phyloP scores from a whole-genome alignment of 2,329 filamentous ascomycete species.

The Graphiopsis chlorocephala region DNA sequence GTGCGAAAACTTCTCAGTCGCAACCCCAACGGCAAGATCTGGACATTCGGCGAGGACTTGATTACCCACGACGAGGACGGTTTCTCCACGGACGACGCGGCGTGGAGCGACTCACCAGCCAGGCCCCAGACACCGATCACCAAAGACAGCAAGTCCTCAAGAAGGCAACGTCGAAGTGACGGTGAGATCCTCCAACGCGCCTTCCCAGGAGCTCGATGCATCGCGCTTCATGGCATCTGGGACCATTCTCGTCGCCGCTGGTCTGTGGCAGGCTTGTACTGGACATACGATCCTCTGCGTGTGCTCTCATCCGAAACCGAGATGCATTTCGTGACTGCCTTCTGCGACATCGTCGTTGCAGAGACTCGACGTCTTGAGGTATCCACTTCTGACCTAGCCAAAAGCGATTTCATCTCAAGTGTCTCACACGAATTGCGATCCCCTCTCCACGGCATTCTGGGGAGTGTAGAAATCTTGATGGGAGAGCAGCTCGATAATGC shows the following conservation, averaged over 20 bases:
- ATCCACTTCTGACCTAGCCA: slow-evolving; percentile 44
- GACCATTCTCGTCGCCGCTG: background rate
- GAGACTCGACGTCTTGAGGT: slow-evolving; percentile 41
- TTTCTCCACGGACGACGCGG: background rate
- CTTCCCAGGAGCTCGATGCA: background rate
- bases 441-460: slow-evolving; percentile 48
- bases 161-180: background rate
- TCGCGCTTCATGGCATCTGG: background rate
- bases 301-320: slow-evolving; percentile 41
- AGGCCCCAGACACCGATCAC: background rate
- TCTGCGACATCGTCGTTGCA: slow-evolving; percentile 43
- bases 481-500: slow-evolving; percentile 37
- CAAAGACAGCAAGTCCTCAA: background rate
- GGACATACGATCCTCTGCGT: slow-evolving; percentile 45
- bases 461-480: slow-evolving; percentile 42
- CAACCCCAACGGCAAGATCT: background rate
- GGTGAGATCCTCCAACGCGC: background rate
- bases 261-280: slow-evolving; percentile 21
- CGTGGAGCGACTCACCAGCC: background rate
- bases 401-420: slow-evolving; percentile 52
- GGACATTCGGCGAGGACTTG: background rate
- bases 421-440: slow-evolving; percentile 53
- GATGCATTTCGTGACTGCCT: slow-evolving; percentile 39
- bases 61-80: background rate
- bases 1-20: background rate